These are phyloP conservation scores for Picochlorum sp. DNA, from an alignment of 139 green algal genomes.

Conservation along the genomic window DNA sequence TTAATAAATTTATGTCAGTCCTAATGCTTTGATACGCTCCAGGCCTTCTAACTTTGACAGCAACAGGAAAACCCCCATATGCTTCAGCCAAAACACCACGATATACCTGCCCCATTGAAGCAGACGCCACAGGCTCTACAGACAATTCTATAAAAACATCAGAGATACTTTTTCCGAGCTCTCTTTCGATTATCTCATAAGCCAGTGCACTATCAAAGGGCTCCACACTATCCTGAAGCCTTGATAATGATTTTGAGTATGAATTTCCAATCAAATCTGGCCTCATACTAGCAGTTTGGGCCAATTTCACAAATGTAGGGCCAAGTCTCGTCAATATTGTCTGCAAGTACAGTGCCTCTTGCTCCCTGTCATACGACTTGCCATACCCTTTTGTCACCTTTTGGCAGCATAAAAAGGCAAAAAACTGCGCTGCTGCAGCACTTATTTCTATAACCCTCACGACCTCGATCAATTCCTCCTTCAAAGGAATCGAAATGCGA, in stretches of 20 bases:
- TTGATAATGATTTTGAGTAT: slow-evolving; percentile 57
- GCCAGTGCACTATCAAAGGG: slow-evolving; percentile 27
- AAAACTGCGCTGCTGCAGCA: too few relatives aligned
- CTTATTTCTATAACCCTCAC: too few relatives aligned
- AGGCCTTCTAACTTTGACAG: slow-evolving; percentile 81
- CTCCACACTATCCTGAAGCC: slow-evolving; percentile 57
- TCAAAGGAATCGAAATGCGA: too few relatives aligned
- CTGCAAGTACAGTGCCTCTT: slow-evolving; percentile 32
- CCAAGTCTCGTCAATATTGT: slow-evolving; percentile 57
- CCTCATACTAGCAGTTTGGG: slow-evolving; percentile 49
- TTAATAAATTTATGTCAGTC: slow-evolving; percentile 17
- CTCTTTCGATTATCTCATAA: slow-evolving; percentile 68
- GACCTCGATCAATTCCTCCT: too few relatives aligned
- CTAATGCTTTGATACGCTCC: slow-evolving; percentile 12
- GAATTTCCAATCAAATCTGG: slow-evolving; percentile 49
- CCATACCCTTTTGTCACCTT: too few relatives aligned
- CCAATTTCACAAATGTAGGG: slow-evolving; percentile 84
- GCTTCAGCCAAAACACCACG: slow-evolving; percentile 57
- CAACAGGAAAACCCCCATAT: slow-evolving; percentile 78
- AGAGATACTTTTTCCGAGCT: slow-evolving; percentile 71
- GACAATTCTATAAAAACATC: slow-evolving; percentile 80
- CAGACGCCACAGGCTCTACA: slow-evolving; percentile 76
- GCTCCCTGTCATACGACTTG: not conserved
- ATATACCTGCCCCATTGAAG: slow-evolving; percentile 88
- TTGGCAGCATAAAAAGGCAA: too few relatives aligned